These are phyloP conservation scores for Penicillium mononematosum DNA, from an alignment of 495 filamentous ascomycete species.

Conservation along the genomic window DNA sequence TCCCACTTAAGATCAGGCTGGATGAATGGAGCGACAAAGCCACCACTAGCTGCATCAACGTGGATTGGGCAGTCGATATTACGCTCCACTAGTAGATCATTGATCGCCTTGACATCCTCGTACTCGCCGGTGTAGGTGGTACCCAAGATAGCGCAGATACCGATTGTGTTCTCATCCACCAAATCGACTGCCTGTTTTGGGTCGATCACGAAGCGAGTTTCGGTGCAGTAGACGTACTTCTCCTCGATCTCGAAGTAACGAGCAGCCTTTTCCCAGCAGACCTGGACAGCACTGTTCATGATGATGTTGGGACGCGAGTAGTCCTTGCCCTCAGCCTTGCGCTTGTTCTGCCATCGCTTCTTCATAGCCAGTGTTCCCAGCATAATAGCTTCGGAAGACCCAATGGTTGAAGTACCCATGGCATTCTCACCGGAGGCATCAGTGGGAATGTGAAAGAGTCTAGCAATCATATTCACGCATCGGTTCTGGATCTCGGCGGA, in stretches of 20 bases:
- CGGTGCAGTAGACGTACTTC: conserved; percentile 80
- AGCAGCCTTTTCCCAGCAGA: conserved; percentile 96
- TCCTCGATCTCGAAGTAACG: conserved; percentile 93
- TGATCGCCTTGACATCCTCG: conserved; percentile 86
- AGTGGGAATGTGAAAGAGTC: conserved; percentile 73
- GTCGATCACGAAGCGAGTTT: conserved; percentile 81
- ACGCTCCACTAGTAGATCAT: conserved; percentile 71
- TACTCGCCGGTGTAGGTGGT: conserved; percentile 97
- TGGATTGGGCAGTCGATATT: conserved; percentile 80
- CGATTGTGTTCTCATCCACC: conserved; percentile 95
- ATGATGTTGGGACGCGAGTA: conserved; percentile 77
- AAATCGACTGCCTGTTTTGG: conserved; percentile 75
- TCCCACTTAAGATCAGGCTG: conserved; percentile 82
- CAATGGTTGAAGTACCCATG: conserved; percentile 83
- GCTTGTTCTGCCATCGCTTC: conserved; percentile 86
- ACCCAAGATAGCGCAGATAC: conserved; percentile 84
- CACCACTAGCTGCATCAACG: conserved; percentile 86
- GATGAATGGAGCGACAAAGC: conserved; percentile 87
- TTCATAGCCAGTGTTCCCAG: conserved; percentile 90
- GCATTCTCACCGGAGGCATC: conserved; percentile 51
- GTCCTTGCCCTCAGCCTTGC: conserved; percentile 73
- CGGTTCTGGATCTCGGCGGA: conserved; percentile 88
- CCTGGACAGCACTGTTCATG: conserved; percentile 91
- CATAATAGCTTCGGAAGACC: conserved; percentile 89
- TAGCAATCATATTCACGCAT: conserved; percentile 91